These are phyloP conservation scores for Didymella glomerata DNA, from an alignment of 2,329 filamentous ascomycete species.

Conservation along the genomic window DNA sequence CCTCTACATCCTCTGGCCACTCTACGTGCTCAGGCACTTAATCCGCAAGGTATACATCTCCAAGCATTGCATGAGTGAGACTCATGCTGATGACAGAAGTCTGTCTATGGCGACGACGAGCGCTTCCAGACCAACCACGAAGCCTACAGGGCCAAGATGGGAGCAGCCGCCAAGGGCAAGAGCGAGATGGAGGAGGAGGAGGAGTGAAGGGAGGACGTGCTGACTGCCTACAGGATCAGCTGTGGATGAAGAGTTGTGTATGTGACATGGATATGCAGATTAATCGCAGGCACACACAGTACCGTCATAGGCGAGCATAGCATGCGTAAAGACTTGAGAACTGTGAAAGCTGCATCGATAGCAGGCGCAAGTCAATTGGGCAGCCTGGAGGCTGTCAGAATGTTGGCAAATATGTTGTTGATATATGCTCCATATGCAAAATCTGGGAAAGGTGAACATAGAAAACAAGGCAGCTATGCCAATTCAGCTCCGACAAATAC, in stretches of 20 bases:
- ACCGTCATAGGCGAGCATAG: background rate
- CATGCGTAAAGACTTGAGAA: background rate
- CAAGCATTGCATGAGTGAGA: background rate
- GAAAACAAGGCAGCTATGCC: conserved; percentile 31
- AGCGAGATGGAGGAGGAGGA: background rate
- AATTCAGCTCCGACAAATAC: conserved; percentile 43
- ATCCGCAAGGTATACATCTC: background rate
- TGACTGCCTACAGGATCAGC: background rate
- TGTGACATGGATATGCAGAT: background rate
- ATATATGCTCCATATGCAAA: conserved; percentile 29
- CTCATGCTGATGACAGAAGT: conserved; percentile 12
- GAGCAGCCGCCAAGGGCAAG: background rate
- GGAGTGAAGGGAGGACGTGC: background rate
- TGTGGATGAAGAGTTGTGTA: background rate
- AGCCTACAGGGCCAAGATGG: conserved; percentile 1
- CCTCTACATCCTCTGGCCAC: conserved; percentile 5
- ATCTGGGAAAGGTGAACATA: conserved; percentile 22
- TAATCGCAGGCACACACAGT: background rate
- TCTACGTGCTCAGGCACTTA: conserved; percentile 9
- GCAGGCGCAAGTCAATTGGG: background rate
- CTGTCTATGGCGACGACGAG: conserved; percentile 1
- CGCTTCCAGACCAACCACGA: conserved; percentile 5
- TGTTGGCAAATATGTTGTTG: conserved; percentile 22
- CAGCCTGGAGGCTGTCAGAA: background rate
- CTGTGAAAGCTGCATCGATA: background rate